Evolutionary conservation across 192 early-diverging fungal genomes (phyloP).

Genomic region (Piromyces finnis): DNA sequence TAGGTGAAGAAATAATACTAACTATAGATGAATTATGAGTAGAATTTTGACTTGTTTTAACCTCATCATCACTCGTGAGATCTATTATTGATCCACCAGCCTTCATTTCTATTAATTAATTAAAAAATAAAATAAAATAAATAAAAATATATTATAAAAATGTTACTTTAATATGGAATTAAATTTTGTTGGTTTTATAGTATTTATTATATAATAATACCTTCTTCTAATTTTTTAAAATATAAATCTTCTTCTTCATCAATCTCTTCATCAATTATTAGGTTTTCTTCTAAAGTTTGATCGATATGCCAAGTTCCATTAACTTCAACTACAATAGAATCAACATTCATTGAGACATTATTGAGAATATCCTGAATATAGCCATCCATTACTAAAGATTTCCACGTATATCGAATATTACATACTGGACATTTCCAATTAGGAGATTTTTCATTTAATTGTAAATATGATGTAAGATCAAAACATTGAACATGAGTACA

Average conservation of each 20-base stretch:
- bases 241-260: not conserved
- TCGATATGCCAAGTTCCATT: not conserved
- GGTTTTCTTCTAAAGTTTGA: not conserved
- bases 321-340: not conserved
- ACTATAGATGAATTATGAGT: too few species aligned
- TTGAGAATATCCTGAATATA: constrained; percentile 24
- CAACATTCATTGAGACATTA: constrained; percentile 9
- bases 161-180: too few species aligned
- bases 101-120: too few species aligned
- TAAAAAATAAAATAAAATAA: too few species aligned
- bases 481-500: constrained; percentile 77
- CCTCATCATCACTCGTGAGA: too few species aligned
- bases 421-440: constrained; percentile 67
- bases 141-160: too few species aligned
- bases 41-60: too few species aligned
- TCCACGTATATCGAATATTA: constrained; percentile 16
- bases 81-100: too few species aligned
- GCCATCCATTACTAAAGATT: constrained; percentile 51
- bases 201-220: not conserved
- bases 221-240: not conserved
- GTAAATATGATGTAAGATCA: constrained; percentile 50
- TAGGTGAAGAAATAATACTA: too few species aligned
- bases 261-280: not conserved
- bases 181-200: too few species aligned
- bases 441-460: constrained; percentile 45